phyloP scores from a whole-genome alignment of 2,329 filamentous ascomycete species.

The Exophiala mesophila region DNA sequence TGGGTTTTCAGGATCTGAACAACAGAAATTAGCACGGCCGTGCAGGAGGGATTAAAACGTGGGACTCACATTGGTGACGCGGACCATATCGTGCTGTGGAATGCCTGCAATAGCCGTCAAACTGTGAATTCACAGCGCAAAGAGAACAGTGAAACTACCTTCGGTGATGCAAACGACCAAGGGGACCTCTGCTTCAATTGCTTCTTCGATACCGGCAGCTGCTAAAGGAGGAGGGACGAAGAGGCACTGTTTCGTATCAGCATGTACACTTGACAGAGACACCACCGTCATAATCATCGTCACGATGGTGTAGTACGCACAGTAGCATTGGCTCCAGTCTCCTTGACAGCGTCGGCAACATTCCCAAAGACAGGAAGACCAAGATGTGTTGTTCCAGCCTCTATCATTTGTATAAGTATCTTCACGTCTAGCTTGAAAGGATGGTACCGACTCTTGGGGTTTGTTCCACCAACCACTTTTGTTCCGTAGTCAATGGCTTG shows the following conservation, averaged over 20 bases:
- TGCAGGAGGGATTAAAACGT: background rate
- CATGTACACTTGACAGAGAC: too few relatives aligned
- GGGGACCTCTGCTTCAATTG: slow-evolving; percentile 84
- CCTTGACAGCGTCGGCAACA: slow-evolving; percentile 80
- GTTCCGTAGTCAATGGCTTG: slow-evolving; percentile 99
- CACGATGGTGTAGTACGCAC: too few relatives aligned
- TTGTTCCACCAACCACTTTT: slow-evolving; percentile 87
- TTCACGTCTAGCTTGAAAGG: background rate
- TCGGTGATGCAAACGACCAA: slow-evolving; percentile 68
- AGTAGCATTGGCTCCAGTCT: slow-evolving; percentile 84
- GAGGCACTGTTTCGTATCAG: too few relatives aligned
- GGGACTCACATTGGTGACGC: slow-evolving; percentile 44
- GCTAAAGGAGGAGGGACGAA: slow-evolving; percentile 90
- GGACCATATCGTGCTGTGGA: slow-evolving; percentile 76
- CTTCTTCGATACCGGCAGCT: slow-evolving; percentile 94
- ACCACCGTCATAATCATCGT: too few relatives aligned
- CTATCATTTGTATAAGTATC: slow-evolving; percentile 10
- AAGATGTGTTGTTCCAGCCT: slow-evolving; percentile 78
- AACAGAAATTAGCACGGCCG: slow-evolving; percentile 37
- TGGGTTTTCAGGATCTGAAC: slow-evolving; percentile 97
- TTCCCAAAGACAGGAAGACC: slow-evolving; percentile 88
- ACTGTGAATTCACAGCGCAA: slow-evolving; percentile 56
- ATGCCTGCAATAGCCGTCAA: slow-evolving; percentile 34
- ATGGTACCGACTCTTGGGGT: background rate
- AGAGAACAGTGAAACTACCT: slow-evolving; percentile 57